Evolutionary conservation across 2,329 filamentous ascomycete genomes (phyloP).

Genomic region (Colletotrichum sp.): DNA sequence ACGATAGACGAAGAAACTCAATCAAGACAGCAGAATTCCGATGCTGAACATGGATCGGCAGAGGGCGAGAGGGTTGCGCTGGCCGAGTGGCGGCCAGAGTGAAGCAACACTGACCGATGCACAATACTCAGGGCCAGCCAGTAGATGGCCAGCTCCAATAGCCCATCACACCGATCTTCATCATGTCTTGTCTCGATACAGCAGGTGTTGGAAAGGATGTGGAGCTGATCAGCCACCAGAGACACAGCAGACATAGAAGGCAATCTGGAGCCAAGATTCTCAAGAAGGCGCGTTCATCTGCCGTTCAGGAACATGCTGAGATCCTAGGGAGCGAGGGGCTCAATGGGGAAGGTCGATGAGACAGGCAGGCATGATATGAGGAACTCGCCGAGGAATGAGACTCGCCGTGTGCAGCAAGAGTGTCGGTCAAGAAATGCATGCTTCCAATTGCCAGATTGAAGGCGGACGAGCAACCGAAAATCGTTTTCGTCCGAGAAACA

Average conservation of each 20-base stretch:
- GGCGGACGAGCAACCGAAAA: neutral
- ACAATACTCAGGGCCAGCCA: neutral
- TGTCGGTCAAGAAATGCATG: neutral
- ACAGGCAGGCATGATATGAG: neutral
- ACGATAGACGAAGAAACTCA: neutral
- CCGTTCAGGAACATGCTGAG: neutral
- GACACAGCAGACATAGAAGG: neutral
- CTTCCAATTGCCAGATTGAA: neutral
- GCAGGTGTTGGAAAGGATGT: neutral
- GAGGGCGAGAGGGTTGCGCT: neutral
- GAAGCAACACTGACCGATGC: neutral
- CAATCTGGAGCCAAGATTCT: neutral
- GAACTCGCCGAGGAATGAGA: neutral
- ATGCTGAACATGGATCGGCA: neutral
- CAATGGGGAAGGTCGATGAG: neutral
- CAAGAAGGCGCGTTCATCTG: neutral
- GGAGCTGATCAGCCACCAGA: neutral
- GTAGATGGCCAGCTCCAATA: neutral
- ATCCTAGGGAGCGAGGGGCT: neutral
- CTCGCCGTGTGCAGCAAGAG: slow-evolving; percentile 9
- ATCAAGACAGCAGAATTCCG: neutral
- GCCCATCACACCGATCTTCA: neutral
- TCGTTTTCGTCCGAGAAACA: slow-evolving; percentile 3
- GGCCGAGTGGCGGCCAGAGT: neutral
- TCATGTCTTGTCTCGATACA: neutral